These are phyloP conservation scores for Barnettozyma vustinii DNA, from an alignment of 805 yeast genomes.

Conservation along the genomic window DNA sequence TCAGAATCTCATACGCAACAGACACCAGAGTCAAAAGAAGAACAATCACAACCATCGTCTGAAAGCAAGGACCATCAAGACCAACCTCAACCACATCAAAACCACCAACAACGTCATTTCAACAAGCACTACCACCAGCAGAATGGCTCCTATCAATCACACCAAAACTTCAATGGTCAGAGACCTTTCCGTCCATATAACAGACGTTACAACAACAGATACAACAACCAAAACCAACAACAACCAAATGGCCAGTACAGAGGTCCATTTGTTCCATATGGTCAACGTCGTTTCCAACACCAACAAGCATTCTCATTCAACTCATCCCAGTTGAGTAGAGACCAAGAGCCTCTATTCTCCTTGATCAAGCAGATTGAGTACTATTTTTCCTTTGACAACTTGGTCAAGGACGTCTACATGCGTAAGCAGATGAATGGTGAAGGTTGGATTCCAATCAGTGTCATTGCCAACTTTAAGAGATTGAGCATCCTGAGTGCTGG, in stretches of 20 bases:
- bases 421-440: slow-evolving; percentile 73
- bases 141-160: slow-evolving; percentile 16
- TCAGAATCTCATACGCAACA: slow-evolving; percentile 4
- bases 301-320: slow-evolving; percentile 5
- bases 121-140: slow-evolving; percentile 11
- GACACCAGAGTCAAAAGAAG: slow-evolving; percentile 6
- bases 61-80: slow-evolving; percentile 7
- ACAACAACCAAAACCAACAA: slow-evolving; percentile 11
- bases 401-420: slow-evolving; percentile 77
- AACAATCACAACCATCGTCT: slow-evolving; percentile 9
- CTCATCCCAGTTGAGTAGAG: slow-evolving; percentile 8
- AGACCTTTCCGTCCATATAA: slow-evolving; percentile 21
- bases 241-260: slow-evolving; percentile 2
- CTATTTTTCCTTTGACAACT: slow-evolving; percentile 83
- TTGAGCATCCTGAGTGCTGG: slow-evolving; percentile 61
- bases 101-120: slow-evolving; percentile 14
- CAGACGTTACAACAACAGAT: slow-evolving; percentile 19
- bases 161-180: slow-evolving; percentile 10
- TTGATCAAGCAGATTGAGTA: slow-evolving; percentile 68
- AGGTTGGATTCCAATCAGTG: slow-evolving; percentile 64
- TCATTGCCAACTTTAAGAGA: slow-evolving; percentile 69
- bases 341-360: slow-evolving; percentile 18
- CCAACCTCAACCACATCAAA: slow-evolving; percentile 7
- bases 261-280: slow-evolving; percentile 8
- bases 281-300: slow-evolving; percentile 13